Evolutionary conservation across 257 asterid species (phyloP), one percentile per base, ranked within the genome.

Genomic region (Penstemon newberryi): DNA sequence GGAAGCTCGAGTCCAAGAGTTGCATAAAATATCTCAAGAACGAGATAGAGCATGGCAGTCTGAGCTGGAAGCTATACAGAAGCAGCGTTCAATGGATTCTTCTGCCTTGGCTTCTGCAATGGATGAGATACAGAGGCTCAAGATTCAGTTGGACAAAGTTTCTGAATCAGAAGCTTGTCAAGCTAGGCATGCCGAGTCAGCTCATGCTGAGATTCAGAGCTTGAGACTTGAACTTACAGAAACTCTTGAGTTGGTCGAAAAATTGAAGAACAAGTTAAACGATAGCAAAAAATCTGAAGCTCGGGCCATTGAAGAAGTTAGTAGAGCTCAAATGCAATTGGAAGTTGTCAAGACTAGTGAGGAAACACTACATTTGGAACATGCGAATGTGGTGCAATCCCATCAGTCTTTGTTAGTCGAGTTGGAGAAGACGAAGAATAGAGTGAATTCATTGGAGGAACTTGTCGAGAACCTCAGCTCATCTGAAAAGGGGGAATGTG

Each of bases 11-110:
- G 70, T 89, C 55, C 91, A 86, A 42, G 97, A 94, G 63, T 62
- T 94, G 56, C 89, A 87, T 40, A 86, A 89, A 84, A 72, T 87
- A 73, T 91, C 98, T 36, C 96, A 89, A 70, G 96, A 89, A 58
- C 84, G 96, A 7, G 96, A 94, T 55, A 87, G 84, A 52, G 91
- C 64, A 46, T 89, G 96, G 96, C 83, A 87, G 70, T 85, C 91
- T 3, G 96, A 94, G 62, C 88, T 94, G 52, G 95, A 87, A 65
- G 90, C 95, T 50, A 75, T 87, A 40, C 89, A 80, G 74, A 85
- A 86, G 81, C 98, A 94, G 85, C 96, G 86, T 58, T 71, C 83
- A 9, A 73, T 87, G 80, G 97, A 94, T 75, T 80, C 91, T 7
- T 69, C 85, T 51, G 90, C 99, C 13, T 76, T 89, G 64, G 78